A percentile compares a stretch with the other conserved stretches of the same genome.
Evolutionary conservation across 257 asterid species (phyloP).

Genomic region (Solanum commersonii): DNA sequence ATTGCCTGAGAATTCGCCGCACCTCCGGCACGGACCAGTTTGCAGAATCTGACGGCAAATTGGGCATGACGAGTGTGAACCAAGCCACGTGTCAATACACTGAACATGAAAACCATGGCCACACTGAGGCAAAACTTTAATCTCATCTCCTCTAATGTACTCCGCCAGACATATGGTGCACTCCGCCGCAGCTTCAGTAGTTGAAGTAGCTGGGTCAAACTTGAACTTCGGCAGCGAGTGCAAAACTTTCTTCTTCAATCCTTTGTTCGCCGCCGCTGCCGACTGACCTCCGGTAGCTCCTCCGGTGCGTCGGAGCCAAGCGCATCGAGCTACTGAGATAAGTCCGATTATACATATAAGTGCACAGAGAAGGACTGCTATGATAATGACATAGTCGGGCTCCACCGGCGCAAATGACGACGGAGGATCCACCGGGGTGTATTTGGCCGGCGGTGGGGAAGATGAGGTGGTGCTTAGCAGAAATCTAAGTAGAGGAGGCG

Average conservation of each 20-base stretch:
- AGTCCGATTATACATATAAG: slow-evolving; percentile 40
- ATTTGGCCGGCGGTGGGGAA: not conserved
- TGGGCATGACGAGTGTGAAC: slow-evolving; percentile 58
- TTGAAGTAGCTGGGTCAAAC: slow-evolving; percentile 17
- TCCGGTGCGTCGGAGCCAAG: slow-evolving; percentile 40
- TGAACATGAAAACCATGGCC: slow-evolving; percentile 42
- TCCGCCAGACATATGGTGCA: slow-evolving; percentile 45
- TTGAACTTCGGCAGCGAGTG: slow-evolving; percentile 39
- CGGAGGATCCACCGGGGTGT: slow-evolving; percentile 20
- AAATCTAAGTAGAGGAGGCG: slow-evolving; percentile 3
- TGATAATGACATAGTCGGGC: slow-evolving; percentile 37
- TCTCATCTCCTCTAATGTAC: slow-evolving; percentile 43
- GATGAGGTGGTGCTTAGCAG: slow-evolving; percentile 4
- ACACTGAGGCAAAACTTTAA: slow-evolving; percentile 48
- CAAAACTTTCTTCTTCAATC: slow-evolving; percentile 31
- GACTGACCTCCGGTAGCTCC: slow-evolving; percentile 4
- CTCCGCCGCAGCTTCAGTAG: slow-evolving; percentile 7
- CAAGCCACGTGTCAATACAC: slow-evolving; percentile 55
- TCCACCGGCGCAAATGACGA: slow-evolving; percentile 3
- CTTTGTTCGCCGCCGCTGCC: slow-evolving; percentile 20
- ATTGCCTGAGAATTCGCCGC: slow-evolving; percentile 20
- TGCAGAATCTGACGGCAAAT: slow-evolving; percentile 39
- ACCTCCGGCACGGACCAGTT: slow-evolving; percentile 26
- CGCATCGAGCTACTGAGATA: slow-evolving; percentile 38
- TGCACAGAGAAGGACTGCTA: slow-evolving; percentile 43